Evolutionary conservation across 305 asterid species (phyloP).

Genomic region (Salvia sclarea): DNA sequence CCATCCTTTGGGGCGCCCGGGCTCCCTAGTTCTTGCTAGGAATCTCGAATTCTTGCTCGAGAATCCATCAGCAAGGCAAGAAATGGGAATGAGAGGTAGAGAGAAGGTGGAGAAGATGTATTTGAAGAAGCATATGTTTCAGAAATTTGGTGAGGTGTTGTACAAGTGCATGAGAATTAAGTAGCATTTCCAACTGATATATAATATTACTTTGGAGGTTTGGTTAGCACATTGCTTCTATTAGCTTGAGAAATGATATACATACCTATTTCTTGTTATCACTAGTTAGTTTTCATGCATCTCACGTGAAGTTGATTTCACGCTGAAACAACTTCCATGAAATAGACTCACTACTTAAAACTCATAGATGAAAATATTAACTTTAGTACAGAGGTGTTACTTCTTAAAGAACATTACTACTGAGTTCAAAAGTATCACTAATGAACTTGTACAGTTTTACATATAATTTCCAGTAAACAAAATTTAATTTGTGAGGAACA

Average conservation of each 20-base stretch:
- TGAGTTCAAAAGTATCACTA: too few species aligned
- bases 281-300: neutral
- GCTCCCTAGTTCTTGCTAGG: slow-evolving; percentile 62
- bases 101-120: slow-evolving; percentile 83
- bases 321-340: too few species aligned
- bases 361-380: neutral
- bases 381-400: neutral
- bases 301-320: neutral
- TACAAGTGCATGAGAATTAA: slow-evolving; percentile 84
- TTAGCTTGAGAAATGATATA: slow-evolving; percentile 17
- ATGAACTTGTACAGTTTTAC: neutral
- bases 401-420: neutral
- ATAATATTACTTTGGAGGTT: slow-evolving; percentile 22
- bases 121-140: slow-evolving; percentile 87
- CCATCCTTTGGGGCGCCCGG: slow-evolving; percentile 83
- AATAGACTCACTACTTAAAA: neutral
- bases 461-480: neutral
- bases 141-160: slow-evolving; percentile 83
- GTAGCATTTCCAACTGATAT: slow-evolving; percentile 37
- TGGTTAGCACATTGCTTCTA: slow-evolving; percentile 25
- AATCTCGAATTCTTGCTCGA: slow-evolving; percentile 64
- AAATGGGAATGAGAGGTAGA: slow-evolving; percentile 76
- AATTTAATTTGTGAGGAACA: neutral
- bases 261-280: slow-evolving; percentile 7
- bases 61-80: slow-evolving; percentile 61